phyloP scores from a whole-genome alignment of 129 eudicot genomes.

The Tagetes patula region DNA sequence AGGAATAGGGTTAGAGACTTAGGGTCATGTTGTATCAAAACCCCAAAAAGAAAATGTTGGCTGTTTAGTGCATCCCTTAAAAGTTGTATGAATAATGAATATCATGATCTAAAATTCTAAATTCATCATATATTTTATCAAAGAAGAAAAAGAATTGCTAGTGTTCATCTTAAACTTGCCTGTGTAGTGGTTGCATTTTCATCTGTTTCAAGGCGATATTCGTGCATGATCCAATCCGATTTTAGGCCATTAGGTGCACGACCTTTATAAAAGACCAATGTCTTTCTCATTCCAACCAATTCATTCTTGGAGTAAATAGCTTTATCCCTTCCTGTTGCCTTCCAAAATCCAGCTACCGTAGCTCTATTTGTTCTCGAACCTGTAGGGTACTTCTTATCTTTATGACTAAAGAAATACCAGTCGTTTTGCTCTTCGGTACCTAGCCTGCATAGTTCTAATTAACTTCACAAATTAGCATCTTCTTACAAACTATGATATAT shows the following conservation, averaged over 20 bases:
- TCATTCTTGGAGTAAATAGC: conserved; percentile 81
- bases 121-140: not conserved
- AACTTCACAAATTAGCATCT: conserved; percentile 4
- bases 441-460: conserved; percentile 68
- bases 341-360: conserved; percentile 93
- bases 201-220: conserved; percentile 88
- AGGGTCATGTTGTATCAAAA: not conserved
- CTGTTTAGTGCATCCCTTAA: not conserved
- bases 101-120: not conserved
- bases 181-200: conserved; percentile 72
- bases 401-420: conserved; percentile 93
- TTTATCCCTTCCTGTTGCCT: conserved; percentile 94
- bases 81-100: not conserved
- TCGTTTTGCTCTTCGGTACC: conserved; percentile 89
- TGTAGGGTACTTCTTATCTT: conserved; percentile 91
- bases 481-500: not conserved
- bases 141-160: not conserved
- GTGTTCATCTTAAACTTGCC: conserved; percentile 37
- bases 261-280: conserved; percentile 84
- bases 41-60: too few species aligned
- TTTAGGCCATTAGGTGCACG: conserved; percentile 94
- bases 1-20: not conserved
- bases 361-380: conserved; percentile 95
- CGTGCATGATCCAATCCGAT: conserved; percentile 96
- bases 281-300: conserved; percentile 90